Conservation (phyloP, 192 early-diverging fungal genomes). For the Coemansia sp. region DNA sequence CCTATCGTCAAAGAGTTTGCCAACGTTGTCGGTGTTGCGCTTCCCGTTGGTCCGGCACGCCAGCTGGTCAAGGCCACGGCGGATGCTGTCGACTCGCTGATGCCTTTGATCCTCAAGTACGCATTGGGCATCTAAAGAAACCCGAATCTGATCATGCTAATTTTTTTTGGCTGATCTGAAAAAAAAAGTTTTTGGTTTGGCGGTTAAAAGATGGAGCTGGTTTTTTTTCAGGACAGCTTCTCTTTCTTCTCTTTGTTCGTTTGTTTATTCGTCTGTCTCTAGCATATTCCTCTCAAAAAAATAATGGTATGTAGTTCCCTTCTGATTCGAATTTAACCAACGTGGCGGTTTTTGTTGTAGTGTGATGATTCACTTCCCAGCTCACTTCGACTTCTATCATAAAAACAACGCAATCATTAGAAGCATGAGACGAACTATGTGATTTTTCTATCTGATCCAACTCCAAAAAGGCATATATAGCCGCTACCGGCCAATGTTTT, state of each 20-base stretch:
- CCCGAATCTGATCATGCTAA: neutral
- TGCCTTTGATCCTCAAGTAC: conserved; percentile 48
- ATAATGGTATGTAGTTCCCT: too few species aligned
- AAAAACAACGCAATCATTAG: conserved; percentile 16
- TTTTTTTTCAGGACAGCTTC: too few species aligned
- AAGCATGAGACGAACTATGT: conserved; percentile 37
- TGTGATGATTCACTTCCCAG: conserved; percentile 54
- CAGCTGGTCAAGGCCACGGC: conserved; percentile 42
- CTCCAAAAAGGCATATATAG: too few species aligned
- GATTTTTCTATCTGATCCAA: conserved; percentile 13
- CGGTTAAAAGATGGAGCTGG: too few species aligned
- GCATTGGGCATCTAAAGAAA: conserved; percentile 25
- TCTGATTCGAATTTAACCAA: too few species aligned
- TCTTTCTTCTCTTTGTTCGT: too few species aligned
- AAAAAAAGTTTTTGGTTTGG: conserved; percentile 1
- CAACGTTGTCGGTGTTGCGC: conserved; percentile 11
- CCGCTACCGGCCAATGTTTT: too few species aligned
- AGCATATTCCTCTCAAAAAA: too few species aligned
- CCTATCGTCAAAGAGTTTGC: conserved; percentile 41
- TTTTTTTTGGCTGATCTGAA: neutral
- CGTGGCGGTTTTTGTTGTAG: too few species aligned
- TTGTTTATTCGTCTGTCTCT: too few species aligned
- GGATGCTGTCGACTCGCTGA: conserved; percentile 33
- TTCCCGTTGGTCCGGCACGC: conserved; percentile 32
- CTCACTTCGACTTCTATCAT: conserved; percentile 43